Evolutionary conservation across 208 protist genomes (phyloP), one percentile per base, ranked within the genome.

Genomic region (Crithidia sp.): DNA sequence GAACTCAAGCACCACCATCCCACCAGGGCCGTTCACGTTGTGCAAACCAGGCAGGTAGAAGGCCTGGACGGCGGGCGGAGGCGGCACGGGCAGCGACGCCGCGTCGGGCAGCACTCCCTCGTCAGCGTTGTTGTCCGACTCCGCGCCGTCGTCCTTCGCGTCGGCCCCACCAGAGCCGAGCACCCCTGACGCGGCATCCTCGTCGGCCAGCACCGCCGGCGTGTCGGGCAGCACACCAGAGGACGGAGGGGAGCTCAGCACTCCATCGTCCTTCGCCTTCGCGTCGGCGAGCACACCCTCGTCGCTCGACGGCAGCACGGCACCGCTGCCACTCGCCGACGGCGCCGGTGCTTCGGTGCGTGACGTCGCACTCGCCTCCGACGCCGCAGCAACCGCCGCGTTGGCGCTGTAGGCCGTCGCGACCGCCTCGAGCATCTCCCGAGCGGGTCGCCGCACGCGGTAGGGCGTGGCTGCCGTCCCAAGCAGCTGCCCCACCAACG

Each of bases 1-100:
- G 39, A 90, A 85, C 16, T 87, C 88, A 9, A 95, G 55, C 37
- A 93, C 71, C 59, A 95, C 79, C 68, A 93, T 79, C 0, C 90
- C 90, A 39, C 90, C 90, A 4, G 83, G 71, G 10, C 86, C 87
- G 44, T 75, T 71, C 14, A 84, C 78, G 62, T 94, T 85, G 73
- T 88, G 78, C 66, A 91, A 62, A 7, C 85, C 86, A 37, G 62
- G 74, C 7, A 80, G 59, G 39, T 76, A 74, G 45, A 77, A 60
- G 16, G 50, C 53, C 2, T 64, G 58, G 0, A 60, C 36, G 2
- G 67, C 39, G 4, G 62, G 60, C 39, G 28, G 67, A 6, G 67
- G 67, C 14, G 67, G 67, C 17, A 39, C 64, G 3, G 66, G 74
- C 54, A 74, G 62, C 54, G 67, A 70, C 4, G 67, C 41, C 12